phyloP scores from a whole-genome alignment of 345 rosid species.

The Gossypium thurberi region DNA sequence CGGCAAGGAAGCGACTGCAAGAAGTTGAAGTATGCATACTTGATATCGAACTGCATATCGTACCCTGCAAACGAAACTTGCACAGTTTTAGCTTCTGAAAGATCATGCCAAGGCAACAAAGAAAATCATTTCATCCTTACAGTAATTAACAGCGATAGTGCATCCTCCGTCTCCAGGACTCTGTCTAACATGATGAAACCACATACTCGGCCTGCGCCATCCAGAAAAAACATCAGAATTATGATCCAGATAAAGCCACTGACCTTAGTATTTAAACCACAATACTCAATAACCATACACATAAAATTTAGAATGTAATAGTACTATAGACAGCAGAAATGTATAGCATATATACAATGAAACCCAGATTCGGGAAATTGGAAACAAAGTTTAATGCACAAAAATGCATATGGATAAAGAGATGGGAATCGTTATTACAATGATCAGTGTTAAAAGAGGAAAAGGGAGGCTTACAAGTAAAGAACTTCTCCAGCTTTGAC shows the following conservation, averaged over 20 bases:
- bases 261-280: not conserved
- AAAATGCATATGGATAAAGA: not conserved
- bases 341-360: not conserved
- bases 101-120: not conserved
- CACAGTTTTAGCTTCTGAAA: not conserved
- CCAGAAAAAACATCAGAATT: not conserved
- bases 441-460: not conserved
- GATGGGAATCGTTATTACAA: not conserved
- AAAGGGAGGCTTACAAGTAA: constrained; percentile 54
- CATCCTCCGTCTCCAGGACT: constrained; percentile 58
- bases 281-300: not conserved
- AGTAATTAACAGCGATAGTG: constrained; percentile 78
- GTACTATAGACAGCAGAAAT: not conserved
- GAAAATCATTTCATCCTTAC: constrained; percentile 31
- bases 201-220: constrained; percentile 84
- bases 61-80: constrained; percentile 52
- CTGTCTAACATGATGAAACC: constrained; percentile 96
- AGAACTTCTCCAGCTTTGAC: constrained; percentile 80
- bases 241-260: not conserved
- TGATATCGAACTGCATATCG: constrained; percentile 84
- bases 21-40: constrained; percentile 85
- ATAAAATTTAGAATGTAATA: not conserved
- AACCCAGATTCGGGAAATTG: not conserved
- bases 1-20: constrained; percentile 48
- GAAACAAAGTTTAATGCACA: not conserved